These are phyloP conservation scores for Coemansia sp. DNA, from an alignment of 192 early-diverging fungal genomes.

Conservation along the genomic window DNA sequence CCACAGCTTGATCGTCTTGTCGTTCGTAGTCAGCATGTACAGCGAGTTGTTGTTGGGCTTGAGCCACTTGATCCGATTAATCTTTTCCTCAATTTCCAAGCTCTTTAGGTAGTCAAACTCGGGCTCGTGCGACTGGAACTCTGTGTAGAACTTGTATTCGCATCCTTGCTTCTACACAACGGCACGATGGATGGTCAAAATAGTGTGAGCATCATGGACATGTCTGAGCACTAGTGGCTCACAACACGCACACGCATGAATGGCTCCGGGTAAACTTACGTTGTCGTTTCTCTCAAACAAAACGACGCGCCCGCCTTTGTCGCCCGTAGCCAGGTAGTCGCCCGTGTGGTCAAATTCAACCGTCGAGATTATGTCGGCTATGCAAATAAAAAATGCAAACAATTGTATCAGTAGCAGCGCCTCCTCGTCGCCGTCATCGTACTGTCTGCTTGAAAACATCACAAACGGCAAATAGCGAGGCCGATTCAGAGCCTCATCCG, in stretches of 20 bases:
- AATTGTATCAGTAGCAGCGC: no score
- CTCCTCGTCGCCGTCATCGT: no score
- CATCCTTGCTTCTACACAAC: conserved; percentile 89
- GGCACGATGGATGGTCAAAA: not conserved
- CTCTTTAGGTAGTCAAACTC: conserved; percentile 99
- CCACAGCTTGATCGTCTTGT: conserved; percentile 99
- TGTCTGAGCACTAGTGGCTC: not conserved
- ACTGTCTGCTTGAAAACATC: no score
- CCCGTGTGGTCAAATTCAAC: conserved; percentile 98
- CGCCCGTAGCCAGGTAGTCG: conserved; percentile 95
- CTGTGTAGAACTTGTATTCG: conserved; percentile 99
- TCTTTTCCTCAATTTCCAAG: conserved; percentile 99
- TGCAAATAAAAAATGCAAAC: conserved; percentile 1
- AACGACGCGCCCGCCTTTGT: conserved; percentile 97
- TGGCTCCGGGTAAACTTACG: conserved; percentile 57
- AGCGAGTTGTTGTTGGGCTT: conserved; percentile 93
- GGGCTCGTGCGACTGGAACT: conserved; percentile 99
- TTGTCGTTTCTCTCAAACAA: conserved; percentile 96
- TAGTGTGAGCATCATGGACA: not conserved
- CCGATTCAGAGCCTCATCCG: no score
- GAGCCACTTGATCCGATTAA: conserved; percentile 99
- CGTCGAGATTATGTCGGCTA: conserved; percentile 98
- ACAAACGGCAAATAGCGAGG: not conserved
- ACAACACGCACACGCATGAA: not conserved
- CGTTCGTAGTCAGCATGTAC: conserved; percentile 96